A percentile compares a stretch with the other conserved stretches of the same genome.
Conservation (phyloP, 352 stramenopile genomes). For the Phytopythium litorale region DNA sequence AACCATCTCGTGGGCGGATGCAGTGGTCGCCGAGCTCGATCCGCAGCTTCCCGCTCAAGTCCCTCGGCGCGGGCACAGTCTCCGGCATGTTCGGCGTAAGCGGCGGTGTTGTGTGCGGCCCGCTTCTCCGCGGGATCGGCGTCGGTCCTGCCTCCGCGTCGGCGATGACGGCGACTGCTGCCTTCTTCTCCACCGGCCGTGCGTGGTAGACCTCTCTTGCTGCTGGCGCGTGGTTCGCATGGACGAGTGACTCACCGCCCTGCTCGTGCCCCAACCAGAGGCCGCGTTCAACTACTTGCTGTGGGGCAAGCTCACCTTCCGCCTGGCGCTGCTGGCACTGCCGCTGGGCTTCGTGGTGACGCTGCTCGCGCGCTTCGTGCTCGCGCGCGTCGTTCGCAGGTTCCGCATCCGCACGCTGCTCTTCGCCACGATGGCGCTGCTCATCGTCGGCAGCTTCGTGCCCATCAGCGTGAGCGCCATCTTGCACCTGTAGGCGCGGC, state of each 20-base stretch:
- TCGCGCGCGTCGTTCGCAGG: conserved; percentile 31
- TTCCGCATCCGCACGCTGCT: conserved; percentile 27
- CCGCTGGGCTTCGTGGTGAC: conserved; percentile 32
- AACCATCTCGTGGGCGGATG: conserved; percentile 11
- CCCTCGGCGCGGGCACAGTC: conserved; percentile 85
- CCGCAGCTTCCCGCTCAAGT: conserved; percentile 72
- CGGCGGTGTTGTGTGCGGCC: conserved; percentile 88
- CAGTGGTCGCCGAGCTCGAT: conserved; percentile 45
- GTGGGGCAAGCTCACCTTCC: conserved; percentile 33
- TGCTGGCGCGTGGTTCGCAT: neutral
- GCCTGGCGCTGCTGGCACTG: conserved; percentile 20
- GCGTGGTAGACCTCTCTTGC: conserved; percentile 6
- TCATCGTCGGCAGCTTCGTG: conserved; percentile 32
- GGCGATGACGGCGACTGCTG: conserved; percentile 60
- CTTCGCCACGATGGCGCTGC: conserved; percentile 23
- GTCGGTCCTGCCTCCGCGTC: conserved; percentile 63
- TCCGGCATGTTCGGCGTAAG: conserved; percentile 92
- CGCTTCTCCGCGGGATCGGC: conserved; percentile 88
- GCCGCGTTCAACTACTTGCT: conserved; percentile 37
- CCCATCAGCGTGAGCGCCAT: conserved; percentile 19
- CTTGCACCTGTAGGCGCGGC: neutral
- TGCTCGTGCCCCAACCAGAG: conserved; percentile 12
- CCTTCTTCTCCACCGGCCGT: conserved; percentile 39
- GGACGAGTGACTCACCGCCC: neutral
- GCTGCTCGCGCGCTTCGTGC: conserved; percentile 25